Conservation (phyloP, 768 basidiomycete genomes). For the Hortiboletus flavorubellus region DNA sequence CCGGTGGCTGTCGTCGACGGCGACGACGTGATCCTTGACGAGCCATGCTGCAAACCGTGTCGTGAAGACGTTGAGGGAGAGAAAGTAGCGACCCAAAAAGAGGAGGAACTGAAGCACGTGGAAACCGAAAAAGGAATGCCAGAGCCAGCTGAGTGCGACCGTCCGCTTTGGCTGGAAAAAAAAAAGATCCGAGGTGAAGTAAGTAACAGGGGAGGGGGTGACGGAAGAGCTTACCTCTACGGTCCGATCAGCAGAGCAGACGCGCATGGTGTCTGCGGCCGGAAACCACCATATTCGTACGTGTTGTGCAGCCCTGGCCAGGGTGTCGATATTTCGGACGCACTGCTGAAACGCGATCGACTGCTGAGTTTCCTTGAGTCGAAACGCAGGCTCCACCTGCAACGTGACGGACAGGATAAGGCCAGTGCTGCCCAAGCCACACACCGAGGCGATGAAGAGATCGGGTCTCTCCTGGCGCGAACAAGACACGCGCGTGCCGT, state of each 20-base stretch:
- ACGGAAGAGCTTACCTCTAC: constrained; percentile 54
- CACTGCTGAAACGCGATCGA: constrained; percentile 62
- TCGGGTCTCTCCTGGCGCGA: constrained; percentile 61
- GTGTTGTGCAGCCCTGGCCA: constrained; percentile 72
- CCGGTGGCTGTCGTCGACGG: constrained; percentile 72
- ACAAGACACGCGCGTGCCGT: constrained; percentile 66
- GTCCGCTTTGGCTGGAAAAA: constrained; percentile 53
- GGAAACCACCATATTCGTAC: constrained; percentile 98
- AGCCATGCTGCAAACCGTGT: constrained; percentile 70
- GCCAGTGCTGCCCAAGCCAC: constrained; percentile 89
- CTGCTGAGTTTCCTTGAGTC: constrained; percentile 69
- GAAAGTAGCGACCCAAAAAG: constrained; percentile 67
- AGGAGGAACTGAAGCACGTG: constrained; percentile 84
- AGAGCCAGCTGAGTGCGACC: constrained; percentile 55
- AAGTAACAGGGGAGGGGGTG: constrained; percentile 6
- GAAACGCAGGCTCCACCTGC: constrained; percentile 78
- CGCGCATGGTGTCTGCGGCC: constrained; percentile 64
- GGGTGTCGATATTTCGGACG: constrained; percentile 49
- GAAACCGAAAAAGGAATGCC: constrained; percentile 68
- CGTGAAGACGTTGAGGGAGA: constrained; percentile 59
- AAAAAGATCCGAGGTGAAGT: constrained; percentile 7
- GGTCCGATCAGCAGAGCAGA: constrained; percentile 74
- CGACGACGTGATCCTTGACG: constrained; percentile 47
- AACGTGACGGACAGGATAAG: constrained; percentile 77
- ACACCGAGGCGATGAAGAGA: constrained; percentile 85